phyloP scores from a whole-genome alignment of 441 rosid species.

The Bocquillonia castaneifolia region DNA sequence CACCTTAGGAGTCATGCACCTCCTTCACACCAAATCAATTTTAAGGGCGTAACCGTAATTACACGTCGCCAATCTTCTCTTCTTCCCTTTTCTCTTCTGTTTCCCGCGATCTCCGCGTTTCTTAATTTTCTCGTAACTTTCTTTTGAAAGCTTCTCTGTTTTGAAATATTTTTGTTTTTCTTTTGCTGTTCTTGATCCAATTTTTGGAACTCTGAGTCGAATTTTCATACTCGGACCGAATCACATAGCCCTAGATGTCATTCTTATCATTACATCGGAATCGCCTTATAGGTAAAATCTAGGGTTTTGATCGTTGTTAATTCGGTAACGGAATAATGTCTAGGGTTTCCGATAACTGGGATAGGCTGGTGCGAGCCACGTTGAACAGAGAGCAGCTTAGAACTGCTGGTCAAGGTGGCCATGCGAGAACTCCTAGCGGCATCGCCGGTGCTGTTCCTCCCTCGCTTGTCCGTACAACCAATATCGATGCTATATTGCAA shows the following conservation, averaged over 20 bases:
- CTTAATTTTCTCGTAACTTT: background rate
- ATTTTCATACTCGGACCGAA: slow-evolving; percentile 8
- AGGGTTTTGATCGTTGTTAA: slow-evolving; percentile 26
- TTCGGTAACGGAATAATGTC: slow-evolving; percentile 40
- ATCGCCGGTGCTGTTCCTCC: slow-evolving; percentile 90
- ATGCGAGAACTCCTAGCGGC: slow-evolving; percentile 57
- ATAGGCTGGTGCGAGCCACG: slow-evolving; percentile 81
- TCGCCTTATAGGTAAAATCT: slow-evolving; percentile 20
- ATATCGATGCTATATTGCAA: slow-evolving; percentile 83
- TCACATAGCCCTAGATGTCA: background rate
- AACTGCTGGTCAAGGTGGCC: slow-evolving; percentile 53
- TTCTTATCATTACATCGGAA: no score
- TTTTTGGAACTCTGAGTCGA: slow-evolving; percentile 24
- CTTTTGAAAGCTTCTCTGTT: background rate
- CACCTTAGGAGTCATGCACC: background rate
- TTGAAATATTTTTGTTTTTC: background rate
- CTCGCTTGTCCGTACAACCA: slow-evolving; percentile 78
- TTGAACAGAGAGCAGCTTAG: slow-evolving; percentile 72
- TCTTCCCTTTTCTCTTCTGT: background rate
- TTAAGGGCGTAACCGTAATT: slow-evolving; percentile 14
- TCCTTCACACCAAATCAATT: background rate
- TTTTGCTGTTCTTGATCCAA: slow-evolving; percentile 32
- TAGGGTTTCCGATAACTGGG: slow-evolving; percentile 73
- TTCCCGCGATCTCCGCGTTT: slow-evolving; percentile 24
- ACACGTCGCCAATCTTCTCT: background rate